Percentiles rank a stretch among this genome's conserved stretches.
These are phyloP conservation scores for Aspergillus sp. DNA, from an alignment of 2,329 filamentous ascomycete species.

Conservation along the genomic window DNA sequence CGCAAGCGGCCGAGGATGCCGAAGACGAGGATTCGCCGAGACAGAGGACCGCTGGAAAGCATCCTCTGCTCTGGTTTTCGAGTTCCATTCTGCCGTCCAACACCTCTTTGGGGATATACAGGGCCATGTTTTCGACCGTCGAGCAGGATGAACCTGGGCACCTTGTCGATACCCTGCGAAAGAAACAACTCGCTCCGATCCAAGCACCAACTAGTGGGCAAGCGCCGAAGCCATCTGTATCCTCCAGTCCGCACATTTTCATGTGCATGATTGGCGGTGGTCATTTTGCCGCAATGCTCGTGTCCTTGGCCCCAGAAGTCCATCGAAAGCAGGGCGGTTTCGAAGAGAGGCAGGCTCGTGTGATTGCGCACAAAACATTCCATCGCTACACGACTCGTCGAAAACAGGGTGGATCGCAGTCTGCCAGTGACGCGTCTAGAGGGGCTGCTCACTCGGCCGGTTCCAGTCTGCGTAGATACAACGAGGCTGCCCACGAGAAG, in stretches of 20 bases:
- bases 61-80: constrained; percentile 81
- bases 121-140: constrained; percentile 70
- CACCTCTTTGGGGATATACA: constrained; percentile 81
- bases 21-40: constrained; percentile 45
- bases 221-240: constrained; percentile 44
- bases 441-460: constrained; percentile 92
- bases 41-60: constrained; percentile 61
- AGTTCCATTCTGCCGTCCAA: constrained; percentile 74
- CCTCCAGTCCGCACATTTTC: constrained; percentile 77
- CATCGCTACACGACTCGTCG: constrained; percentile 94
- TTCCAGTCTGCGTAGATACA: constrained; percentile 84
- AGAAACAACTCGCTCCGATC: constrained; percentile 73
- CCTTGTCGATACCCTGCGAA: constrained; percentile 67
- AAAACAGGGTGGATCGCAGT: constrained; percentile 95
- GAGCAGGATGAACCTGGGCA: constrained; percentile 67
- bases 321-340: constrained; percentile 67
- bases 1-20: constrained; percentile 46
- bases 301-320: constrained; percentile 79
- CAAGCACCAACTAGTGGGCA: constrained; percentile 40
- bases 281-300: constrained; percentile 95
- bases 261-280: constrained; percentile 98
- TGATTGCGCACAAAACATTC: constrained; percentile 95
- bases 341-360: constrained; percentile 79
- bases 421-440: constrained; percentile 90
- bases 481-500: constrained; percentile 84